These are phyloP conservation scores for Fusarium nodosum DNA, from an alignment of 2,329 filamentous ascomycete species.

Conservation along the genomic window DNA sequence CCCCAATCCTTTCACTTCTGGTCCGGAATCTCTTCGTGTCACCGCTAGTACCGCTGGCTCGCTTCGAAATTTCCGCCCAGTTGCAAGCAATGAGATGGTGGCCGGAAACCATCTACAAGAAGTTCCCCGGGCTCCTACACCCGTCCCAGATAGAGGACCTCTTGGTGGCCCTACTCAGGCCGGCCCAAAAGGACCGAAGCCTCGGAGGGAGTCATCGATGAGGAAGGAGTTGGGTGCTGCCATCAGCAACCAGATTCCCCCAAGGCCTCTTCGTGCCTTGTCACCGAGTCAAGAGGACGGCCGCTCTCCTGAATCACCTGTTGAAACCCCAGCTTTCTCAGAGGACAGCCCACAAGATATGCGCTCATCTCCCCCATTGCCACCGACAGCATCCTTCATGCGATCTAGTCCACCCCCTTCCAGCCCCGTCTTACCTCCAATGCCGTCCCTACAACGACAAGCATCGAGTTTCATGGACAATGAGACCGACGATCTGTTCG, in stretches of 20 bases:
- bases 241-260: slow-evolving; percentile 60
- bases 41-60: slow-evolving; percentile 91
- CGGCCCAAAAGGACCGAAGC: slow-evolving; percentile 49
- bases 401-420: slow-evolving; percentile 77
- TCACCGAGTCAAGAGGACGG: slow-evolving; percentile 63
- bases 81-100: slow-evolving; percentile 63
- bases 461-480: slow-evolving; percentile 91
- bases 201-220: slow-evolving; percentile 73
- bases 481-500: slow-evolving; percentile 77
- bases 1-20: slow-evolving; percentile 77
- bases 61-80: slow-evolving; percentile 84
- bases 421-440: slow-evolving; percentile 80
- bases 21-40: slow-evolving; percentile 86
- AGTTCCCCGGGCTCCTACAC: slow-evolving; percentile 81
- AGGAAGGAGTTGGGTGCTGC: slow-evolving; percentile 64
- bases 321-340: slow-evolving; percentile 66
- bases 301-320: slow-evolving; percentile 69
- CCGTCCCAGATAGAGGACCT: slow-evolving; percentile 69
- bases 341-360: slow-evolving; percentile 83
- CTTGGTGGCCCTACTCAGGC: slow-evolving; percentile 49
- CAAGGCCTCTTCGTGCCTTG: slow-evolving; percentile 57
- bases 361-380: slow-evolving; percentile 89
- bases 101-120: slow-evolving; percentile 73
- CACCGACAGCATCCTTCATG: slow-evolving; percentile 70
- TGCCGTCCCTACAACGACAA: slow-evolving; percentile 71